A percentile compares a stretch with the other conserved stretches of the same genome.
Evolutionary conservation across 208 protist species (phyloP).

Genomic region (Jaenimonas drosophilae): DNA sequence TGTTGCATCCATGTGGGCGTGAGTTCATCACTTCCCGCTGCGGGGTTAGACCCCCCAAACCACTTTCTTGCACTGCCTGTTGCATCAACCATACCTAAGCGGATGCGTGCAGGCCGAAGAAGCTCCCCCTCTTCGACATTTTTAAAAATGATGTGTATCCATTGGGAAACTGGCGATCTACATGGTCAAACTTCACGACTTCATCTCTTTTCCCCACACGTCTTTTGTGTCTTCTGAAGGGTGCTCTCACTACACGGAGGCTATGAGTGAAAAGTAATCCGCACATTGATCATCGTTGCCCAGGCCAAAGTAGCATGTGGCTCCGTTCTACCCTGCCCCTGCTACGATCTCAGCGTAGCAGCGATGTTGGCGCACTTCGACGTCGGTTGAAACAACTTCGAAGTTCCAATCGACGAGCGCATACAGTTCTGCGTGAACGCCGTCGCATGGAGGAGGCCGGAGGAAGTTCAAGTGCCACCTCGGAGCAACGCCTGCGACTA

Average conservation of each 20-base stretch:
- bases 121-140: no score
- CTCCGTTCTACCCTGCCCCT: background rate
- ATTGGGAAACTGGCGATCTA: no score
- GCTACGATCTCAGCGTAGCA: background rate
- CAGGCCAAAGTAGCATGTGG: background rate
- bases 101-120: no score
- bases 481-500: constrained; percentile 9
- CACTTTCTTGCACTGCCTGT: no score
- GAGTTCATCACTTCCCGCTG: no score
- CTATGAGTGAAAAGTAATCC: background rate
- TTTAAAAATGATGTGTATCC: no score
- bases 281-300: background rate
- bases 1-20: no score
- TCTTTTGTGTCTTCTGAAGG: no score
- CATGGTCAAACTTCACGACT: no score
- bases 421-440: constrained; percentile 16
- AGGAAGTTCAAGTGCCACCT: background rate
- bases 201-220: no score
- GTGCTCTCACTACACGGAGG: background rate
- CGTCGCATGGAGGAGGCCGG: constrained; percentile 13
- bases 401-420: constrained; percentile 10
- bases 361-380: constrained; percentile 2
- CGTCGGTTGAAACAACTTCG: constrained; percentile 16
- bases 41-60: no score
- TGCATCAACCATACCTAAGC: no score